Conservation (phyloP, 2,329 filamentous ascomycete genomes). For the Byssochlamys sp. region DNA sequence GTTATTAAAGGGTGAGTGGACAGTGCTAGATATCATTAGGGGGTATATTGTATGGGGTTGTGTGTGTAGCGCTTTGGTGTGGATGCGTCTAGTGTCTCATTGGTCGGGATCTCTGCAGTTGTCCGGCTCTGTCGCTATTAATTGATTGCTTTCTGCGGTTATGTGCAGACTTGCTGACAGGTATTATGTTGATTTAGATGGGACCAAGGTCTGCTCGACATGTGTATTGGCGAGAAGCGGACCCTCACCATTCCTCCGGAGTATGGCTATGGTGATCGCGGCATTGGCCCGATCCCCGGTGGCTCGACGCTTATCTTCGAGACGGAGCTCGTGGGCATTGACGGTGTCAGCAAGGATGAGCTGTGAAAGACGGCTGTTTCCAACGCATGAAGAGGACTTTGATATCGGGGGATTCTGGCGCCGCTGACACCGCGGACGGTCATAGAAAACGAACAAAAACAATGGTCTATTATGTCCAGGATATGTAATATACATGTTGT, state of each 20-base stretch:
- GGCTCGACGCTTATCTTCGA: slow-evolving; percentile 81
- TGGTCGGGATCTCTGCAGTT: background rate
- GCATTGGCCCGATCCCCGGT: slow-evolving; percentile 72
- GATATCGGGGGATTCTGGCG: too few relatives aligned
- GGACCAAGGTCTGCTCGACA: slow-evolving; percentile 81
- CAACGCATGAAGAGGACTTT: background rate
- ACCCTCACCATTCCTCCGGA: slow-evolving; percentile 83
- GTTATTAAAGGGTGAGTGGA: slow-evolving; percentile 77
- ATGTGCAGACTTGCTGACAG: background rate
- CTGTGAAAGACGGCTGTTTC: slow-evolving; percentile 18
- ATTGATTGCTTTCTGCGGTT: background rate
- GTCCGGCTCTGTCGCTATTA: too few relatives aligned
- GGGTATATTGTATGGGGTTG: background rate
- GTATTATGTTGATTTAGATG: slow-evolving; percentile 46
- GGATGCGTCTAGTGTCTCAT: background rate
- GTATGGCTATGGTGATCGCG: slow-evolving; percentile 68
- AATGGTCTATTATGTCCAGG: background rate
- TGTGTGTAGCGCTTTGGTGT: background rate
- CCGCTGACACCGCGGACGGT: background rate
- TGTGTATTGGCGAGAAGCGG: slow-evolving; percentile 92
- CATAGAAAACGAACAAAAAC: background rate
- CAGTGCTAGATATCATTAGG: background rate
- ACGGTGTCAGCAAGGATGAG: slow-evolving; percentile 53
- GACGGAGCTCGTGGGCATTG: slow-evolving; percentile 77
- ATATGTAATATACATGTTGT: slow-evolving; percentile 6